Evolutionary conservation across 73 alveolate species (phyloP).

Genomic region (Paramecium octaurelia): DNA sequence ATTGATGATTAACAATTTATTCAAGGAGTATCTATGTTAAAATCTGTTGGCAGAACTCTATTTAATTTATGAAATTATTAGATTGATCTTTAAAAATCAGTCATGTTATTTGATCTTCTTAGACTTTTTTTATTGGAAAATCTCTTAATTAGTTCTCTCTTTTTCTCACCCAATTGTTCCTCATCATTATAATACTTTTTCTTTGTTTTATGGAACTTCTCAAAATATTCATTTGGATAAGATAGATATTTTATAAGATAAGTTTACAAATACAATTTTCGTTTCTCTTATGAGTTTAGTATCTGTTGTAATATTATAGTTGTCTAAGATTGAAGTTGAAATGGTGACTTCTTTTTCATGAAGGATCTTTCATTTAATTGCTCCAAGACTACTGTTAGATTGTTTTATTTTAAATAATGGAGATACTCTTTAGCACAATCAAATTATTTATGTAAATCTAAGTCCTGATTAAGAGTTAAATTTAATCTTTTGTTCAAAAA

Average conservation of each 20-base stretch:
- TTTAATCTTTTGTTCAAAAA: background rate
- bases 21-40: background rate
- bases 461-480: background rate
- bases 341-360: background rate
- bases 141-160: background rate
- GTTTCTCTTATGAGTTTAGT: background rate
- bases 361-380: background rate
- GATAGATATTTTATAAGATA: background rate
- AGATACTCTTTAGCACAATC: background rate
- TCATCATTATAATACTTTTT: background rate
- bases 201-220: background rate
- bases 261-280: background rate
- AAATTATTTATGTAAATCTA: background rate
- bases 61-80: background rate
- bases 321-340: background rate
- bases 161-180: background rate
- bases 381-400: background rate
- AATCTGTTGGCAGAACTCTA: background rate
- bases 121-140: background rate
- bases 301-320: background rate
- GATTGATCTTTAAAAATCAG: background rate
- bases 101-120: background rate
- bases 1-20: background rate
- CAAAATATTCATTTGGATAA: conserved; percentile 16
- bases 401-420: background rate